Percentiles rank a stretch among this genome's conserved stretches.
Evolutionary conservation across 1,284 basidiomycete genomes (phyloP).

Genomic region (Puccinia triticina): DNA sequence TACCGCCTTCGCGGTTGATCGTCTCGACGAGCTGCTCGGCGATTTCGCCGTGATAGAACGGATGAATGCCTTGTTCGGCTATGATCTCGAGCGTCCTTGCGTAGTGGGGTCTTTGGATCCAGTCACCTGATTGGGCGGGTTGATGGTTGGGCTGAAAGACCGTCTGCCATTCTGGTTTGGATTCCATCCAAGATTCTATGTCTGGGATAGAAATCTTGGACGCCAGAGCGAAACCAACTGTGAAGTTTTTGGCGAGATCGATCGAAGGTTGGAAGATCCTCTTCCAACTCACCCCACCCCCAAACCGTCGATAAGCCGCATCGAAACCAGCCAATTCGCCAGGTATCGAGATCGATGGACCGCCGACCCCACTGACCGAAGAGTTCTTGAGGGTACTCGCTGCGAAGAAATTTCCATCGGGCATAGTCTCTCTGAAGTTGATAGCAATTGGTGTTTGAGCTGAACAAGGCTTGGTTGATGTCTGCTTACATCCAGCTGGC

Average conservation of each 20-base stretch:
- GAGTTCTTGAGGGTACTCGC: slow-evolving; percentile 74
- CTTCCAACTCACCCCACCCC: slow-evolving; percentile 73
- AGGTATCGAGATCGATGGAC: slow-evolving; percentile 79
- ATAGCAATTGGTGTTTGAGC: slow-evolving; percentile 63
- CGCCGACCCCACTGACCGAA: slow-evolving; percentile 69
- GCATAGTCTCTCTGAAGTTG: slow-evolving; percentile 86
- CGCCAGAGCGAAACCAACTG: slow-evolving; percentile 73
- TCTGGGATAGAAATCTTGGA: slow-evolving; percentile 70
- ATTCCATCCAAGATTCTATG: slow-evolving; percentile 24
- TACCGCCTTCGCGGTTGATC: slow-evolving; percentile 72
- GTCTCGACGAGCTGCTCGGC: slow-evolving; percentile 74
- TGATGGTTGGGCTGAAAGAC: slow-evolving; percentile 33
- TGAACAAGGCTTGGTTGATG: not conserved
- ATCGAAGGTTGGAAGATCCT: slow-evolving; percentile 76
- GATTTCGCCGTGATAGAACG: slow-evolving; percentile 68
- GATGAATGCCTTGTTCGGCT: slow-evolving; percentile 55
- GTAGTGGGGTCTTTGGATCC: slow-evolving; percentile 54
- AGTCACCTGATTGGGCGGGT: slow-evolving; percentile 52
- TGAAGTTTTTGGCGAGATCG: slow-evolving; percentile 71
- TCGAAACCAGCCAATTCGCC: slow-evolving; percentile 82
- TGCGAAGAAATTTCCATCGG: slow-evolving; percentile 67
- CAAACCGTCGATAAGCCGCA: slow-evolving; percentile 75
- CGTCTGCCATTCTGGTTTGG: slow-evolving; percentile 70
- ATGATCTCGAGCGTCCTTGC: slow-evolving; percentile 56
- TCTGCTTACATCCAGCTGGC: slow-evolving; percentile 61